Evolutionary conservation across 495 filamentous ascomycete species (phyloP), one percentile per base, ranked within the genome.

Genomic region (Penicillium paradoxum): DNA sequence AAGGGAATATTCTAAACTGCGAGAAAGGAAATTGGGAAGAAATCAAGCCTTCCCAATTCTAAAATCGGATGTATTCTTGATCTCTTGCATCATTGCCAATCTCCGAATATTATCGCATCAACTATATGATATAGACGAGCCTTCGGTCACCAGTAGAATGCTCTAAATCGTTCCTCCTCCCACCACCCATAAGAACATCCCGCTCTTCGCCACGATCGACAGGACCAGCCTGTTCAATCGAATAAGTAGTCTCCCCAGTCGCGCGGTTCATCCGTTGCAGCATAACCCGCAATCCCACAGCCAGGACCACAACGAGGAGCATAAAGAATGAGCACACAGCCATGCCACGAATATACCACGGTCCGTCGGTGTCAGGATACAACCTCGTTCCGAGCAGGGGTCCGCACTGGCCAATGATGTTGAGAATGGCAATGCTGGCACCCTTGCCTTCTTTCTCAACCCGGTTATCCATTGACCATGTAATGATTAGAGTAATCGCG

Each of bases 391-490:
- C 83, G 0, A 87, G 60, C 11, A 87, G 63, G 3, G 83, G 83
- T 0, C 83, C 83, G 50, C 81, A 78, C 54, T 87, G 83, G 0
- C 83, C 83, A 24, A 85, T 75, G 21, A 81, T 54, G 51, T 85
- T 83, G 10, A 85, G 55, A 25, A 85, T 70, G 10, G 76, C 75
- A 24, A 85, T 74, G 38, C 80, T 80, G 0, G 79, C 76, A 0
- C 81, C 83, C 32, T 80, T 81, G 14, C 70, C 72, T 52, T 77
- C 74, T 11, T 83, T 77, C 14, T 73, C 76, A 41, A 67, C 61
- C 24, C 82, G 79, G 60, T 84, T 84, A 55, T 84, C 83, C 67
- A 85, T 74, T 15, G 79, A 81, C 82, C 82, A 84, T 37, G 82
- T 84, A 53, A 85, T 82, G 49, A 85, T 80, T 10, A 84, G 62